Base-by-base conservation (phyloP, 2,329 filamentous ascomycete species). In the Xylariaceae sp. region DNA sequence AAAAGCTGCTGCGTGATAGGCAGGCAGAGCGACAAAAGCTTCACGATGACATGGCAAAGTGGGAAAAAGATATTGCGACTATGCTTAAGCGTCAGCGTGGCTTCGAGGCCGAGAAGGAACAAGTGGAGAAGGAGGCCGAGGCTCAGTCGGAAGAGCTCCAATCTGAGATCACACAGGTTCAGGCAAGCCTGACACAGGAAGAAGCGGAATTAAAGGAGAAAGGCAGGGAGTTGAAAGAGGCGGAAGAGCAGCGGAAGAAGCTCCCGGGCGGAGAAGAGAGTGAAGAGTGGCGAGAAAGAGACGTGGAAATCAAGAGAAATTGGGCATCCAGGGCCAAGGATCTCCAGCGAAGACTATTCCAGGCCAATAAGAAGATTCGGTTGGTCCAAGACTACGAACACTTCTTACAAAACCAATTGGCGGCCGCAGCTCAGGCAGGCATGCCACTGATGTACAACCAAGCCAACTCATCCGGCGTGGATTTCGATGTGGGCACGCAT, bases 151-250 rank as follows among this genome's bases (percentile, higher is more conserved):
- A 71, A 33, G 72, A 76, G 39, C 71, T 85, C 36, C 75, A 76
- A 39, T 70, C 73, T 35, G 72, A 82, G 47, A 84, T 86, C 42
- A 69, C 72, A 33, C 72, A 78, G 30, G 71, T 88, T 18, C 85
- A 89, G 59, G 79, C 86, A 36, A 83, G 84, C 49, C 80, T 80
- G 51, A 71, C 77, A 6, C 74, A 75, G 32, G 72, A 92, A 44
- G 89, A 94, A 65, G 79, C 87, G 9, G 85, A 89, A 54, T 77
- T 94, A 27, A 85, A 83, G 57, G 79, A 87, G 52, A 87, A 86
- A 59, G 80, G 82, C n/a, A 73, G 75, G 19, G 81, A 86, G 56
- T 81, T 92, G 56, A 89, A 89, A 64, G 78, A 84, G 45, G 75
- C 90, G 22, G 89, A 94, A 64, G 82, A 85, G 51, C 80, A 86